A percentile compares a stretch with the other conserved stretches of the same genome.
Evolutionary conservation across 2,329 filamentous ascomycete genomes (phyloP).

Genomic region (Gnomoniopsis smithogilvyi): DNA sequence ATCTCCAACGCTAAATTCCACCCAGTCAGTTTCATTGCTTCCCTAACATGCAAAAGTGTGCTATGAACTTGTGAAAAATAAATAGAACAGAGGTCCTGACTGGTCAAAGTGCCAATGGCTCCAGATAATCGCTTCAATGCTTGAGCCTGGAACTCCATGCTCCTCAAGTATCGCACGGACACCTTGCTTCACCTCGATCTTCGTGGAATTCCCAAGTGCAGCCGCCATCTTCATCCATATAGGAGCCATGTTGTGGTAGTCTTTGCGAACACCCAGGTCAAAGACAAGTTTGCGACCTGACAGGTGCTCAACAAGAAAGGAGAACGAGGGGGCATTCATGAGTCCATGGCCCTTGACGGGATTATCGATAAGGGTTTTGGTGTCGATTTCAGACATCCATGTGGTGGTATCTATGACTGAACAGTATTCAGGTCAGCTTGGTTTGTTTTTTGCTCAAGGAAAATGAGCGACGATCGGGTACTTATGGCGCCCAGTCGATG

Average conservation of each 20-base stretch:
- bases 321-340: conserved; percentile 37
- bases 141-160: conserved; percentile 22
- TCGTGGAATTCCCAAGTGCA: conserved; percentile 1
- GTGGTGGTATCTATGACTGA: conserved; percentile 12
- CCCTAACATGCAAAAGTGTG: no score
- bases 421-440: neutral
- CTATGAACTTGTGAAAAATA: no score
- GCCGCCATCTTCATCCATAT: neutral
- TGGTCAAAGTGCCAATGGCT: conserved; percentile 29
- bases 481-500: no score
- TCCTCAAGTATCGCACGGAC: conserved; percentile 37
- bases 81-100: no score
- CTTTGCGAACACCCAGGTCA: conserved; percentile 36
- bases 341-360: conserved; percentile 33
- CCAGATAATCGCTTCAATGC: conserved; percentile 25
- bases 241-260: conserved; percentile 36
- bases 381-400: conserved; percentile 1
- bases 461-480: no score
- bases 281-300: conserved; percentile 29
- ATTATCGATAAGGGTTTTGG: neutral
- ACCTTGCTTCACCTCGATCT: conserved; percentile 37
- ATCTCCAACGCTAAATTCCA: conserved; percentile 25
- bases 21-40: no score
- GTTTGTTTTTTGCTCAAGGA: no score
- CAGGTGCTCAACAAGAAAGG: conserved; percentile 45